phyloP scores from a whole-genome alignment of 345 rosid genomes.

The Citrus reticulata region DNA sequence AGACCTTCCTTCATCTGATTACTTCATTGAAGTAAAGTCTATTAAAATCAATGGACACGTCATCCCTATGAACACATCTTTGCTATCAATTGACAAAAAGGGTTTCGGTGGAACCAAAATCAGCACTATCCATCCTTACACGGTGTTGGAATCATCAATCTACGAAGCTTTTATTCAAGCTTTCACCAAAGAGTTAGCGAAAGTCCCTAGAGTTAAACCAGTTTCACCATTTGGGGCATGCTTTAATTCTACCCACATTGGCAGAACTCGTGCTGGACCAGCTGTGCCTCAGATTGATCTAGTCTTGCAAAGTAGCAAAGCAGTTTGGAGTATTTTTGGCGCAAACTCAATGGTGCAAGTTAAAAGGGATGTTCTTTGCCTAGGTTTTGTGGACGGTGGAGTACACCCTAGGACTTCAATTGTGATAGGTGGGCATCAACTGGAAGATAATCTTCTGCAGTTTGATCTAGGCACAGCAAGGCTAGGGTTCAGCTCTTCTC shows the following conservation, averaged over 20 bases:
- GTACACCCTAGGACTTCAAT: conserved; percentile 19
- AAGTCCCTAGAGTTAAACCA: background rate
- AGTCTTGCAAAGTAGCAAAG: background rate
- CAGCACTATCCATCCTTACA: conserved; percentile 28
- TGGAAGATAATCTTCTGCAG: no score
- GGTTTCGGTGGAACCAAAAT: conserved; percentile 45
- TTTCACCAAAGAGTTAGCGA: conserved; percentile 6
- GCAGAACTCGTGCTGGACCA: conserved; percentile 14
- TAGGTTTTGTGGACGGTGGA: conserved; percentile 32
- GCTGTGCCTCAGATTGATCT: conserved; percentile 31
- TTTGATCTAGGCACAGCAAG: no score
- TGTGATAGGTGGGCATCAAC: conserved; percentile 22
- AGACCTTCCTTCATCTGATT: conserved; percentile 25
- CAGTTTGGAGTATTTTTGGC: background rate
- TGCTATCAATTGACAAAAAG: conserved; percentile 21
- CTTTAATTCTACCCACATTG: background rate
- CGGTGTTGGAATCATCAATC: conserved; percentile 33
- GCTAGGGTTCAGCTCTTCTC: background rate
- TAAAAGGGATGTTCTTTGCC: conserved; percentile 17
- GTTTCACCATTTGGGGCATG: conserved; percentile 21
- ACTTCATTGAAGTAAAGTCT: conserved; percentile 35
- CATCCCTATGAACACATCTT: conserved; percentile 20
- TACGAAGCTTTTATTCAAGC: conserved; percentile 29
- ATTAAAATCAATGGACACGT: conserved; percentile 31
- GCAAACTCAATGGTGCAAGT: conserved; percentile 38